Evolutionary conservation across 768 basidiomycete species (phyloP), one percentile per base, ranked within the genome.

Genomic region (Vishniacozyma victoriae): DNA sequence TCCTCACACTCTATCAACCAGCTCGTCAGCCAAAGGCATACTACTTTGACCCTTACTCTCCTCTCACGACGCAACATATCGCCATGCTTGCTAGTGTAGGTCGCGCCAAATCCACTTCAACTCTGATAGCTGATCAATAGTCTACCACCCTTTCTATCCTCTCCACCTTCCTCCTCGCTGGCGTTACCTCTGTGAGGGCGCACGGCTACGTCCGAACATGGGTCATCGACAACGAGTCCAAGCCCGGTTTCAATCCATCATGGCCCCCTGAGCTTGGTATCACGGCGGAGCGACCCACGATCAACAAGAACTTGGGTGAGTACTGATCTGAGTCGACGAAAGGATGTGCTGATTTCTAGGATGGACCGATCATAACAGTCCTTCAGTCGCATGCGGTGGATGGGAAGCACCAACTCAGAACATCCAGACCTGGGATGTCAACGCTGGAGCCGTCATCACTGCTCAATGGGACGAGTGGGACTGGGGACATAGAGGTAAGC

Each of bases 311-410:
- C 26, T 35, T 41, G 22, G 48, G 48, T 49, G 27, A 48, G 39
- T 47, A 26, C 6, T 33, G n/a, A 9, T 33, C 9, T 33, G 9
- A n/a, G 29, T 33, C 29, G n/a, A 33, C 29, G 9, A 9, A 9
- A 33, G n/a, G 29, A 33, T 9, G 29, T 7, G 19, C 14, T 42
- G 24, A 42, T 33, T 14, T 7, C 18, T 31, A 47, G 52, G 52
- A 14, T 54, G 41, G 33, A 41, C 52, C 36, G 46, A 44, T 31
- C 49, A 38, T 35, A 48, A 35, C 25, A 33, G n/a, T 35, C 15
- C 29, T 20, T 46, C 46, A 35, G 54, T 55, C 33, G 54, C 54
- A 11, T 50, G 48, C 42, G 54, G 54, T 41, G 54, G 54, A 23
- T 13, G 25, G 16, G 27, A 26, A 24, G 54, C 48, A 33, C 26